These are phyloP conservation scores for Arthrinium puccinioides DNA, from an alignment of 2,329 filamentous ascomycete species.

Conservation along the genomic window DNA sequence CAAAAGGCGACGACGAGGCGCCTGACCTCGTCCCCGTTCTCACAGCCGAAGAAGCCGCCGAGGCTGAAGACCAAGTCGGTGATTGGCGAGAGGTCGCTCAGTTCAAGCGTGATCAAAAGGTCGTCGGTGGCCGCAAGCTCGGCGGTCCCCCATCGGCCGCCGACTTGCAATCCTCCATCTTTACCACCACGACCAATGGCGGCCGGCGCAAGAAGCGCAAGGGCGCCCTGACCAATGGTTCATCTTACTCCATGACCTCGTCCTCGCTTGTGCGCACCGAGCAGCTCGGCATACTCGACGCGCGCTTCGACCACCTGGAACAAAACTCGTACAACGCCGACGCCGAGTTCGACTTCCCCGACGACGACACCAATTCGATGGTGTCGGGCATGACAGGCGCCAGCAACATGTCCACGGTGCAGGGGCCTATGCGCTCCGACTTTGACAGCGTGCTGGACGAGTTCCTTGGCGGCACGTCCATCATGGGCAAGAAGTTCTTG, in stretches of 20 bases:
- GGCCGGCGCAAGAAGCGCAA: slow-evolving; percentile 91
- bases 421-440: slow-evolving; percentile 63
- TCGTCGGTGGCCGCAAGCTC: slow-evolving; percentile 30
- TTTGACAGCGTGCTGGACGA: slow-evolving; percentile 92
- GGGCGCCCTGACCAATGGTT: slow-evolving; percentile 81
- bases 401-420: slow-evolving; percentile 49
- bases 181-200: slow-evolving; percentile 71
- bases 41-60: slow-evolving; percentile 22
- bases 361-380: slow-evolving; percentile 45
- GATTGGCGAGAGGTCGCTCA: slow-evolving; percentile 92
- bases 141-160: slow-evolving; percentile 42
- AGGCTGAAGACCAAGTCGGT: slow-evolving; percentile 51
- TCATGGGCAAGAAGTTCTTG: slow-evolving; percentile 63
- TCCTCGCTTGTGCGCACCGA: slow-evolving; percentile 84
- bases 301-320: slow-evolving; percentile 86
- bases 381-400: slow-evolving; percentile 33
- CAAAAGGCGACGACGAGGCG: slow-evolving; percentile 28
- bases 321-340: slow-evolving; percentile 49
- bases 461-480: slow-evolving; percentile 70
- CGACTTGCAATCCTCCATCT: slow-evolving; percentile 61
- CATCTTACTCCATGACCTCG: slow-evolving; percentile 86
- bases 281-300: slow-evolving; percentile 76
- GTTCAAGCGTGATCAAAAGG: slow-evolving; percentile 77
- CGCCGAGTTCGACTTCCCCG: slow-evolving; percentile 38
- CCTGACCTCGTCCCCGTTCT: slow-evolving; percentile 37